A percentile compares a stretch with the other conserved stretches of the same genome.
These are phyloP conservation scores for Balamuthia mandrillaris DNA, from an alignment of 208 protist genomes.

Conservation along the genomic window DNA sequence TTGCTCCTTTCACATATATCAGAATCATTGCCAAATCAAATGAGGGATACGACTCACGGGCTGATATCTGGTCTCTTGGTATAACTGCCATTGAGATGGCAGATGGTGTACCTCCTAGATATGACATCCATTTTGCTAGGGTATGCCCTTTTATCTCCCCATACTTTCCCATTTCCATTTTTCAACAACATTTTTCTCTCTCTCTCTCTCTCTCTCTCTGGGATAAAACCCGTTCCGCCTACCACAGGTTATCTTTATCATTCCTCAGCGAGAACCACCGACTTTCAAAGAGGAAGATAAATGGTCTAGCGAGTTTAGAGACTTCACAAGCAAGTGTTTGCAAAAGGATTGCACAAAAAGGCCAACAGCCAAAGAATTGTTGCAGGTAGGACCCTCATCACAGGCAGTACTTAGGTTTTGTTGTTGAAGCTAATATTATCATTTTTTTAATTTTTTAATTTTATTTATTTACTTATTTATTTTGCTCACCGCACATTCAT, in stretches of 20 bases:
- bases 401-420: neutral
- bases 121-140: constrained; percentile 60
- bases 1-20: neutral
- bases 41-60: constrained; percentile 45
- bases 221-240: constrained; percentile 1
- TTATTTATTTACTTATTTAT: neutral
- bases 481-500: neutral
- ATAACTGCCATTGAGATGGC: constrained; percentile 82
- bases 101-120: constrained; percentile 67
- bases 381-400: constrained; percentile 17
- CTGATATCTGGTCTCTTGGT: constrained; percentile 82
- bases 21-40: constrained; percentile 48
- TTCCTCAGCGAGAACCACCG: constrained; percentile 68
- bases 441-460: neutral
- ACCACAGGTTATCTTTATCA: constrained; percentile 75
- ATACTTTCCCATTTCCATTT: neutral
- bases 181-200: neutral
- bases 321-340: constrained; percentile 73
- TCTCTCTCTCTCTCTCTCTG: neutral
- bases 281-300: constrained; percentile 52
- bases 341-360: constrained; percentile 71
- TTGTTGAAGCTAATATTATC: neutral
- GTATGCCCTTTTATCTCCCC: constrained; percentile 36
- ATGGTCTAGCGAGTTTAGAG: constrained; percentile 66
- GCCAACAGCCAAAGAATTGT: constrained; percentile 64